A percentile compares a stretch with the other conserved stretches of the same genome.
Evolutionary conservation across 768 basidiomycete species (phyloP).

Genomic region (Naganishia kalamii): DNA sequence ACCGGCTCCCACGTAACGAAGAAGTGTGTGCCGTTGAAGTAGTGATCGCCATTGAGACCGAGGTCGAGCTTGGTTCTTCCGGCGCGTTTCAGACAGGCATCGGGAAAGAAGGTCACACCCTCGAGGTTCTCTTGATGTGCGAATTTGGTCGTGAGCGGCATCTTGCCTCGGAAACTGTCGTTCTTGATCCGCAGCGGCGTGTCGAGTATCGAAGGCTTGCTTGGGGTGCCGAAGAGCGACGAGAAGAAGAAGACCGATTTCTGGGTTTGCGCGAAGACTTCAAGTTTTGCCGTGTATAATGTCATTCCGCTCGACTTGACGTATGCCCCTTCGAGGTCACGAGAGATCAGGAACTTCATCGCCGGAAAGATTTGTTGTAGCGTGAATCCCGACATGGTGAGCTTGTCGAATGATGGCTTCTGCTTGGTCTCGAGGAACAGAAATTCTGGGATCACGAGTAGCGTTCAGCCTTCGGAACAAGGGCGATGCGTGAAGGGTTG

Average conservation of each 20-base stretch:
- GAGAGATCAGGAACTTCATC: not conserved
- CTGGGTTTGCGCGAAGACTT: not conserved
- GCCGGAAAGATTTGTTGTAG: not conserved
- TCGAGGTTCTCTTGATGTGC: not conserved
- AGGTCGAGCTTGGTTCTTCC: not conserved
- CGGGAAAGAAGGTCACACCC: not conserved
- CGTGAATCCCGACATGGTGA: not conserved
- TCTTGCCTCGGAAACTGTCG: not conserved
- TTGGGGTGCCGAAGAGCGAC: not conserved
- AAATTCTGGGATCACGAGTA: not conserved
- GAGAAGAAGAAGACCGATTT: not conserved
- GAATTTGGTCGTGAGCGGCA: not conserved
- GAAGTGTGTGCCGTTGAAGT: constrained; percentile 6
- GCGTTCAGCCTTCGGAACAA: not conserved
- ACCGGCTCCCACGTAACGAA: not conserved
- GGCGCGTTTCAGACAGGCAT: not conserved
- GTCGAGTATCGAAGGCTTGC: not conserved
- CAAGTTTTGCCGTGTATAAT: not conserved
- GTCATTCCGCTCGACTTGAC: not conserved
- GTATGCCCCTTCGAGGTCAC: not conserved
- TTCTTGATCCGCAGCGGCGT: not conserved
- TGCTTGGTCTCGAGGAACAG: not conserved
- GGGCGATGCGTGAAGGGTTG: not conserved
- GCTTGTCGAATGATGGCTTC: not conserved
- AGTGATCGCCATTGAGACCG: not conserved